phyloP scores from a whole-genome alignment of 225 moss, liverwort and hornwort species.

The Neckera pumila region DNA sequence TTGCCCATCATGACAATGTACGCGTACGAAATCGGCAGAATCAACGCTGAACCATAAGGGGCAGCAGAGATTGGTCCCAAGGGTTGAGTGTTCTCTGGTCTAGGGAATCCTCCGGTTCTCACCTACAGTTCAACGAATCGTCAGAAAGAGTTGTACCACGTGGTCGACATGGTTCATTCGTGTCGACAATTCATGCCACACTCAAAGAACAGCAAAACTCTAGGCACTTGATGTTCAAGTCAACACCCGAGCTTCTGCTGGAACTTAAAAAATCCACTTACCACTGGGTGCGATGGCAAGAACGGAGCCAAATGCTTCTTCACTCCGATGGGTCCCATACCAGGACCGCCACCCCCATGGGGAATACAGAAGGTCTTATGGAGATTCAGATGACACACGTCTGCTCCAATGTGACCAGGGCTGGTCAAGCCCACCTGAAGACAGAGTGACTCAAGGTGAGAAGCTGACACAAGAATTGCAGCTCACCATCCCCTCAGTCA shows the following conservation, averaged over 20 bases:
- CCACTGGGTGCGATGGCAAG: slow-evolving; percentile 94
- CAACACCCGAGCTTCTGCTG: background rate
- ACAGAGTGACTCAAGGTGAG: background rate
- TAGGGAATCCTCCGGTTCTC: slow-evolving; percentile 74
- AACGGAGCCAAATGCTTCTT: slow-evolving; percentile 97
- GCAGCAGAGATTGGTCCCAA: slow-evolving; percentile 85
- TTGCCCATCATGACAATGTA: slow-evolving; percentile 95
- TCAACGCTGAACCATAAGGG: slow-evolving; percentile 91
- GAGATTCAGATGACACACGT: slow-evolving; percentile 94
- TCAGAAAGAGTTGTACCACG: background rate
- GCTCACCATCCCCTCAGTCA: background rate
- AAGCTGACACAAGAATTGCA: background rate
- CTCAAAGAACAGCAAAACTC: background rate
- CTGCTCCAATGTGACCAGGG: slow-evolving; percentile 93
- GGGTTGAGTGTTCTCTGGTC: slow-evolving; percentile 57
- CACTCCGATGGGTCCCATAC: slow-evolving; percentile 98
- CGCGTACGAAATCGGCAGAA: slow-evolving; percentile 83
- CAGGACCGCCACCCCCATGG: slow-evolving; percentile 96
- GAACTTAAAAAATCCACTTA: background rate
- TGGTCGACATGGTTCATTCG: background rate
- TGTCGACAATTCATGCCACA: background rate
- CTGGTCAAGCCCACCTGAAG: slow-evolving; percentile 91
- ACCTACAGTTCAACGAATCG: slow-evolving; percentile 22
- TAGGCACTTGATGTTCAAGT: background rate
- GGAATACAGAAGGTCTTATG: slow-evolving; percentile 99